Percentiles rank a stretch among this genome's conserved stretches.
Evolutionary conservation across 2,329 filamentous ascomycete genomes (phyloP).

Genomic region (Ophiocordyceps australis): DNA sequence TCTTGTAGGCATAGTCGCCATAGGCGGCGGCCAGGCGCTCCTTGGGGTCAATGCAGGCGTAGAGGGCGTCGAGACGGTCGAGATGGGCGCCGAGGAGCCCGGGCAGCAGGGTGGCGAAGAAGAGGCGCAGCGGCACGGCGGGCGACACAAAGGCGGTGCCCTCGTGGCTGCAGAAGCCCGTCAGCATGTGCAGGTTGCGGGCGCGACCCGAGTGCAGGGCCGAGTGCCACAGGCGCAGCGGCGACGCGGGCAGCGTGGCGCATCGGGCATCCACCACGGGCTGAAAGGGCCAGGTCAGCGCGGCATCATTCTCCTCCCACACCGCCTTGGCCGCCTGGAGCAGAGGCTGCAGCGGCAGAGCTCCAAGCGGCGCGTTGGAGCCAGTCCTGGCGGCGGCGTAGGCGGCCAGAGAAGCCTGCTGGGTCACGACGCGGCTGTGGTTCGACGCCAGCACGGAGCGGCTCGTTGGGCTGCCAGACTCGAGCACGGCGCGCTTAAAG

Average conservation of each 20-base stretch:
- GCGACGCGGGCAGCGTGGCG: constrained; percentile 35
- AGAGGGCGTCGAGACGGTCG: constrained; percentile 34
- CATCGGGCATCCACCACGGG: constrained; percentile 42
- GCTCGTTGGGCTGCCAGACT: constrained; percentile 37
- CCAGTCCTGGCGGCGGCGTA: constrained; percentile 10
- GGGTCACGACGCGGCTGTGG: constrained; percentile 36
- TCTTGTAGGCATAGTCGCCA: constrained; percentile 45
- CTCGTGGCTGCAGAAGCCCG: constrained; percentile 55
- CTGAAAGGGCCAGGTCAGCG: constrained; percentile 46
- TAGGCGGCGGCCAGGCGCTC: constrained; percentile 42
- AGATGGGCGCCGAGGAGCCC: constrained; percentile 32
- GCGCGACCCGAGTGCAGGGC: too few relatives aligned
- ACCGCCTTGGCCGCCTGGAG: constrained; percentile 24
- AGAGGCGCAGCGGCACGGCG: constrained; percentile 33
- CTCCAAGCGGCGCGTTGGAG: constrained; percentile 24
- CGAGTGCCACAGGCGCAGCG: constrained; percentile 43
- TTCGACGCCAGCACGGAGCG: constrained; percentile 31
- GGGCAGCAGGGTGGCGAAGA: constrained; percentile 45
- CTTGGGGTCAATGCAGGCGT: too few relatives aligned
- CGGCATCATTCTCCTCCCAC: constrained; percentile 21
- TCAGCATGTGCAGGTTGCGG: too few relatives aligned
- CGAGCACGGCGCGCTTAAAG: constrained; percentile 35
- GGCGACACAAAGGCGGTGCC: constrained; percentile 45
- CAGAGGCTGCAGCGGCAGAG: too few relatives aligned
- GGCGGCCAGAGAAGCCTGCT: constrained; percentile 20